Evolutionary conservation across 2,329 filamentous ascomycete genomes (phyloP).

Genomic region (Bipolaris sorokiniana): DNA sequence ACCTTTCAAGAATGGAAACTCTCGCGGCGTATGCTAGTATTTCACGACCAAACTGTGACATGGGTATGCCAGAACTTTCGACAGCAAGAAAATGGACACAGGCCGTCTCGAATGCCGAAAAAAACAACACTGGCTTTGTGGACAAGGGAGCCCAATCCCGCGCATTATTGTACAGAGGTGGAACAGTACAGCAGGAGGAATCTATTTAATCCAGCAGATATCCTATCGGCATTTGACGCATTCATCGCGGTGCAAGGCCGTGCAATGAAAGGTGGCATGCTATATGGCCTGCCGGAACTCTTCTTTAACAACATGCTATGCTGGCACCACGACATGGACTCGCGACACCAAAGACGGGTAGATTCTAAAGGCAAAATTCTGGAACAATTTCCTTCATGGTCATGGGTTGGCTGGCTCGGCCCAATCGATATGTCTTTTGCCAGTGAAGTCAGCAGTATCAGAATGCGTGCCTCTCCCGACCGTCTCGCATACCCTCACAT

Average conservation of each 20-base stretch:
- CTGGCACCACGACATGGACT: neutral
- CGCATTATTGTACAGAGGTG: neutral
- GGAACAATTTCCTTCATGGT: neutral
- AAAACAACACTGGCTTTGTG: neutral
- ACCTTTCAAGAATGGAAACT: neutral
- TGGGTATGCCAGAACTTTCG: neutral
- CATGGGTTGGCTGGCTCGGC: neutral
- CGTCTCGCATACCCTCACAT: neutral
- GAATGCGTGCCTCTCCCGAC: neutral
- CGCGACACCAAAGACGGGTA: neutral
- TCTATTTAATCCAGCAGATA: neutral
- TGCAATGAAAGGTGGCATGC: neutral
- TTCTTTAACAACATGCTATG: neutral
- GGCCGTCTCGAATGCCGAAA: neutral
- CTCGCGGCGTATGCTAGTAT: neutral
- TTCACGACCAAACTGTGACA: neutral
- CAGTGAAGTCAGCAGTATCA: neutral
- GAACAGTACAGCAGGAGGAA: neutral
- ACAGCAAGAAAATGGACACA: neutral
- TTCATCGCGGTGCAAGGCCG: neutral
- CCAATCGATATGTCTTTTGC: neutral
- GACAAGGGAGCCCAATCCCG: neutral
- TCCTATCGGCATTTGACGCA: neutral
- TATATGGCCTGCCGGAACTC: neutral
- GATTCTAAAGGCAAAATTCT: neutral